Evolutionary conservation across 495 filamentous ascomycete genomes (phyloP), one percentile per base, ranked within the genome.

Genomic region (Penicillium antarcticum): DNA sequence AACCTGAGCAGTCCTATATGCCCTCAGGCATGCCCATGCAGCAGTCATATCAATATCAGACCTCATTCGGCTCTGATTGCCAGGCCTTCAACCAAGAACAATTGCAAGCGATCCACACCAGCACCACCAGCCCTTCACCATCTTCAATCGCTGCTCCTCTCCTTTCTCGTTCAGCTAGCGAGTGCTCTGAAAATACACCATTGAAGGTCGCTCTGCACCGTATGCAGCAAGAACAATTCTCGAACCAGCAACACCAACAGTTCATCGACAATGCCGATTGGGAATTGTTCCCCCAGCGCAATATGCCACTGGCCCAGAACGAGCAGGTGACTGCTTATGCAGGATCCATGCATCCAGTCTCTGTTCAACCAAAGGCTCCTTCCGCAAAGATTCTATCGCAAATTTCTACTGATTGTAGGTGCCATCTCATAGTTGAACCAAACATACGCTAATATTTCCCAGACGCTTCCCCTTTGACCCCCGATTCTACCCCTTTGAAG

Each of bases 391-490:
- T 77, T 51, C 74, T 76, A 55, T 81, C 83, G 34, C 68, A 74
- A 53, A 89, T 83, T 24, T 86, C 82, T 56, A 72, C 71, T 55
- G 57, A 53, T 44, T 66, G 62, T 63, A 58, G 45, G 60, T 43
- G 21, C 23, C 11, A 10, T 17, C 14, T 18, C 5, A n/a, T 7
- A 7, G 2, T 21, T 11, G 7, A 40, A 32, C n/a, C 2, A 5
- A 14, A 13, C 33, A 6, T 8, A 32, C 3, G 10, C 55, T 64
- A 55, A 73, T 42, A 24, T 31, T 37, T 11, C 1, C 13, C 49
- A 76, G 66, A 76, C 50, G 71, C 69, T 46, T 69, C 71, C 43
- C 78, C 76, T 1, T 62, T 80, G 36, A 80, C 78, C 42, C 76
- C 77, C 29, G 67, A 67, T 45, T 66, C 70, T 39, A 80, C 75